Conservation (phyloP, 106 monocot genomes). For the Cymbidium sinense region DNA sequence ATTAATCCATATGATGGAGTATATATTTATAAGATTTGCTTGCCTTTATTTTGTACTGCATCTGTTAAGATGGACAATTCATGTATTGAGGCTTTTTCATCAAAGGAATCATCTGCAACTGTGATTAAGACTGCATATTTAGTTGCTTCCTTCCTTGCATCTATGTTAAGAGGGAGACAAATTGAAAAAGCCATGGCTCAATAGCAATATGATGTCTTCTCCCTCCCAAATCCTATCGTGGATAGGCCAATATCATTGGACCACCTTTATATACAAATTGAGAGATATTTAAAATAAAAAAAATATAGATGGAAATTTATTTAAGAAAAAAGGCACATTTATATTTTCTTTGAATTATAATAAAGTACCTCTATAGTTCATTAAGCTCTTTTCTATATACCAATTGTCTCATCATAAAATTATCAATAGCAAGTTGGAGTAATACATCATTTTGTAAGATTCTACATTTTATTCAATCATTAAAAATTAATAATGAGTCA, state of each 20-base stretch:
- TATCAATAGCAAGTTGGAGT: too few species aligned
- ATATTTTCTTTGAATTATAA: too few species aligned
- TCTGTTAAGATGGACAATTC: conserved; percentile 15
- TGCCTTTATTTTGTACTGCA: conserved; percentile 26
- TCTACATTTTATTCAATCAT: too few species aligned
- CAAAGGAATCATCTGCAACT: conserved; percentile 34
- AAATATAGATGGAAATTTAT: not conserved
- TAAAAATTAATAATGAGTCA: too few species aligned
- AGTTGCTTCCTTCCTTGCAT: conserved; percentile 6
- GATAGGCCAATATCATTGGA: conserved; percentile 18
- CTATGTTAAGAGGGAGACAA: conserved; percentile 4
- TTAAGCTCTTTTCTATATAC: too few species aligned
- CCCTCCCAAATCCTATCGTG: conserved; percentile 23
- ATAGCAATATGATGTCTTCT: conserved; percentile 23
- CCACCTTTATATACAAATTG: conserved; percentile 13
- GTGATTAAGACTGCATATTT: conserved; percentile 19
- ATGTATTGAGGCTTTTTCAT: conserved; percentile 17
- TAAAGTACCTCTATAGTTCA: too few species aligned
- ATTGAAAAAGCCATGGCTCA: not conserved
- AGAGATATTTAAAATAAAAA: too few species aligned
- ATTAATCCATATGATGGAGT: too few species aligned
- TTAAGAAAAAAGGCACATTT: too few species aligned
- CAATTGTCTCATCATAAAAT: too few species aligned
- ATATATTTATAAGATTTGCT: not conserved
- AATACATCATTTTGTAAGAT: too few species aligned